phyloP scores from a whole-genome alignment of 2,329 filamentous ascomycete species.

The Didymellaceae sp. region DNA sequence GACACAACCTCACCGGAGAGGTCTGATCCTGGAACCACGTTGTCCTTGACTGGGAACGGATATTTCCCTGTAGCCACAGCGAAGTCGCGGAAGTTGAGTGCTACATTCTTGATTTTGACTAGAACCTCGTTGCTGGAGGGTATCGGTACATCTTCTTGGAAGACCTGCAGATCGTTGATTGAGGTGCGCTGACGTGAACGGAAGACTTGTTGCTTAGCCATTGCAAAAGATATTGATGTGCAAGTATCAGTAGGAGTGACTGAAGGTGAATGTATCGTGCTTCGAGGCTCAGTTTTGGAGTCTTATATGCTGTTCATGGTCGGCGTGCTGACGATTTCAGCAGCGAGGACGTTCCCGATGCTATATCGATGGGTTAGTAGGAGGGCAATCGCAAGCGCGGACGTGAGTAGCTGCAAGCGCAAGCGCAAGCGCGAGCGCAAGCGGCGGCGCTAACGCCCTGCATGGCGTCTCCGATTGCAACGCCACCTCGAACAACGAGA shows the following conservation, averaged over 20 bases:
- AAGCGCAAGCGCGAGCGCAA: too few species aligned
- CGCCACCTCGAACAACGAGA: too few species aligned
- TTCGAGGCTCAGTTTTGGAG: too few species aligned
- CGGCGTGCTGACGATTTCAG: too few species aligned
- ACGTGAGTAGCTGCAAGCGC: too few species aligned
- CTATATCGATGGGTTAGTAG: too few species aligned
- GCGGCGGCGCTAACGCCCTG: too few species aligned
- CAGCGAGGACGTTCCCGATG: too few species aligned
- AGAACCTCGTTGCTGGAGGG: slow-evolving; percentile 17
- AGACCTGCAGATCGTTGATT: slow-evolving; percentile 1
- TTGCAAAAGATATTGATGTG: not conserved
- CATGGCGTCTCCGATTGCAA: too few species aligned
- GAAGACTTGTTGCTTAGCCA: slow-evolving; percentile 15
- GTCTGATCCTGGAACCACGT: slow-evolving; percentile 23
- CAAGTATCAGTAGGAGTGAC: not conserved
- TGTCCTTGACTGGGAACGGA: slow-evolving; percentile 14
- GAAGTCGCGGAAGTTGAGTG: slow-evolving; percentile 26
- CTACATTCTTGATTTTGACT: slow-evolving; percentile 19
- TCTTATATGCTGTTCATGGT: too few species aligned
- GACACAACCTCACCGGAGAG: slow-evolving; percentile 16
- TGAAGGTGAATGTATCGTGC: too few species aligned
- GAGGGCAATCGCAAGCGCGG: too few species aligned
- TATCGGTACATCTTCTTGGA: slow-evolving; percentile 1
- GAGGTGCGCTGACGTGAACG: slow-evolving; percentile 13
- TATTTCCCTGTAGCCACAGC: slow-evolving; percentile 20